Evolutionary conservation across 768 basidiomycete species (phyloP), one percentile per base, ranked within the genome.

Genomic region (Serendipita sp.): DNA sequence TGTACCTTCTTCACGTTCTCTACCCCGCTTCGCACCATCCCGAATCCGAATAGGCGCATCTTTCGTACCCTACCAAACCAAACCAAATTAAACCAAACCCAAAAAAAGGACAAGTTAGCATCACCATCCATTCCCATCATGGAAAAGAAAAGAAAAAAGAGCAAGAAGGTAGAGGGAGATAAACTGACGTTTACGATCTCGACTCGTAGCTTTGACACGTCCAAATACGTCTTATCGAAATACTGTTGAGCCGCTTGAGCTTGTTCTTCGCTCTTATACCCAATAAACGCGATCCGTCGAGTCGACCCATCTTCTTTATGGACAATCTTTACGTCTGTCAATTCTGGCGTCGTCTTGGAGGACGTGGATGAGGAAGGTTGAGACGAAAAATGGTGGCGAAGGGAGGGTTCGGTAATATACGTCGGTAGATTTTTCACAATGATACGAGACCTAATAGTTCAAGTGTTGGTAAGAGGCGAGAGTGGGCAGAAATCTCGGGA

Each of bases 221-320:
- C 90, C 34, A 97, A 79, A 72, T 87, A 98, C 0, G 87, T 89
- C 28, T 81, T 79, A 73, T 94, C 83, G 68, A 88, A 94, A 87
- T 88, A 98, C 41, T 85, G 81, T 71, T 81, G 82, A 0, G 89
- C 93, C 3, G 78, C 77, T 3, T 74, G 65, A 0, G 95, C 95
- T 66, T 96, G 89, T 34, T 80, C 76, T 35, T 86, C 79, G 0
- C 85, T 81, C 75, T 89, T 92, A 78, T 85, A 97, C 0, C 96
- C 96, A 7, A 95, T 79, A 70, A 98, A 99, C 0, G 89, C 96
- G 72, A 99, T 94, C 38, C 89, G 80, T 5, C 96, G 79, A 0
- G 88, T 86, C 0, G 85, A 86, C 0, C 92, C 92, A 71, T 91
- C 85, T 0, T 74, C 76, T 73, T 89, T 88, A 32, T 78, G 78